phyloP scores from a whole-genome alignment of 306 rosid species.

The Corylus avellana region DNA sequence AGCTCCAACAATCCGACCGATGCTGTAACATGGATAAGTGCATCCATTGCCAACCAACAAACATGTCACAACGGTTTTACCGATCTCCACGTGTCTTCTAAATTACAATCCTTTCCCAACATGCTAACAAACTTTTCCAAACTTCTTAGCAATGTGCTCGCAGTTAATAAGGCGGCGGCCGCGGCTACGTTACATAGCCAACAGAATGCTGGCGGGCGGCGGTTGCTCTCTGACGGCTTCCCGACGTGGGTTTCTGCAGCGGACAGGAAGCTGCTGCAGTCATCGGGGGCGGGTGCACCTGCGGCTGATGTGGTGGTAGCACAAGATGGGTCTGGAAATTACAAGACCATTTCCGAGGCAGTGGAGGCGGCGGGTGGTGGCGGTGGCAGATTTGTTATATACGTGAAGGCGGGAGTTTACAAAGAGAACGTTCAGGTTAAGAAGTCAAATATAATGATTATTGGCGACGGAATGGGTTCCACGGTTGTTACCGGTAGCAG shows the following conservation, averaged over 20 bases:
- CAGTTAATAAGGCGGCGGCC: slow-evolving; percentile 39
- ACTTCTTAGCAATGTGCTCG: slow-evolving; percentile 71
- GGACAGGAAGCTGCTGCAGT: slow-evolving; percentile 58
- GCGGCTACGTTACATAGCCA: slow-evolving; percentile 17
- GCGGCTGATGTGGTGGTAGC: slow-evolving; percentile 63
- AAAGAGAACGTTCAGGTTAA: slow-evolving; percentile 52
- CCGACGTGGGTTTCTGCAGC: slow-evolving; percentile 58
- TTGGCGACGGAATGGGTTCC: slow-evolving; percentile 75
- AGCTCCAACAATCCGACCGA: slow-evolving; percentile 41
- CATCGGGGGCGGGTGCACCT: neutral
- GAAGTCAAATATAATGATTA: slow-evolving; percentile 56
- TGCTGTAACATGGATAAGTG: slow-evolving; percentile 64
- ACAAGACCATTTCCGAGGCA: slow-evolving; percentile 56
- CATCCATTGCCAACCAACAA: slow-evolving; percentile 73
- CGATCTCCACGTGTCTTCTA: slow-evolving; percentile 44
- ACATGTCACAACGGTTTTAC: slow-evolving; percentile 74
- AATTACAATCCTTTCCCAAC: slow-evolving; percentile 42
- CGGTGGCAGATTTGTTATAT: slow-evolving; percentile 48
- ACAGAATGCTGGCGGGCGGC: slow-evolving; percentile 38
- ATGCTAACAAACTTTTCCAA: slow-evolving; percentile 63
- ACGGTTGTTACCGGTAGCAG: slow-evolving; percentile 52
- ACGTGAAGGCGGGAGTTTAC: slow-evolving; percentile 76
- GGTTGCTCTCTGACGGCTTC: slow-evolving; percentile 39
- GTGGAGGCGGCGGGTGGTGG: slow-evolving; percentile 52
- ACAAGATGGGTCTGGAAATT: slow-evolving; percentile 68